A percentile compares a stretch with the other conserved stretches of the same genome.
Evolutionary conservation across 176 grass and related monocot species (phyloP).

Genomic region (Carex pumila): DNA sequence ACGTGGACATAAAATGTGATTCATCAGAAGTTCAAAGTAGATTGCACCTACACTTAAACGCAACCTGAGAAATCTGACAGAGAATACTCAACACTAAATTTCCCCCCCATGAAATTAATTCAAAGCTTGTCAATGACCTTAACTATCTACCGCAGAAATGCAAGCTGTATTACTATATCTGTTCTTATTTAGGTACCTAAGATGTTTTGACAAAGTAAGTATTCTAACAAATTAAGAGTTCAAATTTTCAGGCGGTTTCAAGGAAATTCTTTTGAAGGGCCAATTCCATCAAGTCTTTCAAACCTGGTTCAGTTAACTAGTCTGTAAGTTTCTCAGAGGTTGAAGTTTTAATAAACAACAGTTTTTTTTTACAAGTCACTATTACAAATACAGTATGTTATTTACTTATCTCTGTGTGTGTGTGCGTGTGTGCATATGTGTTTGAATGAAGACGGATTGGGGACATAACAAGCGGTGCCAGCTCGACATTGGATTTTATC

Average conservation of each 20-base stretch:
- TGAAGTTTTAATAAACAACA: background rate
- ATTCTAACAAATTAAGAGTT: background rate
- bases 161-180: background rate
- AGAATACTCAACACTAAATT: too few relatives aligned
- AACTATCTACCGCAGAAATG: background rate
- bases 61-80: background rate
- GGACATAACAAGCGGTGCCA: conserved; percentile 64
- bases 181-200: background rate
- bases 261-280: conserved; percentile 80
- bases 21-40: background rate
- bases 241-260: conserved; percentile 51
- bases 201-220: background rate
- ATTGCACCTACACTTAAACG: background rate
- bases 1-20: background rate
- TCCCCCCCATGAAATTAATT: too few relatives aligned
- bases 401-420: background rate
- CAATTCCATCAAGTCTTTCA: conserved; percentile 56
- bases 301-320: conserved; percentile 40
- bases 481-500: conserved; percentile 53
- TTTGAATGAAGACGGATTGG: conserved; percentile 48
- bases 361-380: background rate
- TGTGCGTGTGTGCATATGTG: background rate
- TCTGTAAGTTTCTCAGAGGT: conserved; percentile 39
- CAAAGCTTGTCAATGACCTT: too few relatives aligned
- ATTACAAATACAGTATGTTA: background rate